Percentiles rank a stretch among this genome's conserved stretches.
These are phyloP conservation scores for Neofusicoccum umdonicola DNA, from an alignment of 2,329 filamentous ascomycete species.

Conservation along the genomic window DNA sequence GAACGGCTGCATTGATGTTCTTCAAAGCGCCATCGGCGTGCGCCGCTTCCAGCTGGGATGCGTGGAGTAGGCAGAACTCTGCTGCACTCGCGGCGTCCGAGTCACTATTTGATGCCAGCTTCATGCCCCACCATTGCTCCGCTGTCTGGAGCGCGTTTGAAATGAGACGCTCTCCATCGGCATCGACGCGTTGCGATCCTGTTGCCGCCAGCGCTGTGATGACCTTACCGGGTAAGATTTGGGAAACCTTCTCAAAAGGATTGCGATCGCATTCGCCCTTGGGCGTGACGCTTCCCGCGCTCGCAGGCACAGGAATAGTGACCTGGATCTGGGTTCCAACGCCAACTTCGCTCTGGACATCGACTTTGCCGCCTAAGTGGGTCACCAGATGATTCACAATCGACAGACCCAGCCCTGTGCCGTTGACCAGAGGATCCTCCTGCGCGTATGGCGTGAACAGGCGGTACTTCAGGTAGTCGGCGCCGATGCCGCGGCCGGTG, in stretches of 20 bases:
- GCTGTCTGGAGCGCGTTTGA: background rate
- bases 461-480: constrained; percentile 36
- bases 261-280: background rate
- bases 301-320: background rate
- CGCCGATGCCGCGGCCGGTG: constrained; percentile 40
- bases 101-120: background rate
- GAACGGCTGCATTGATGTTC: background rate
- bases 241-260: constrained; percentile 15
- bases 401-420: constrained; percentile 38
- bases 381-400: constrained; percentile 40
- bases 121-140: background rate
- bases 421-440: constrained; percentile 37
- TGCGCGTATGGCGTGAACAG: constrained; percentile 41
- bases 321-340: constrained; percentile 29
- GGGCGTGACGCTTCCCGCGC: background rate
- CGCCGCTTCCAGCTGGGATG: background rate
- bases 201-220: background rate
- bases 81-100: background rate
- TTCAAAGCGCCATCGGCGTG: background rate
- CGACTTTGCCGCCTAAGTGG: constrained; percentile 35
- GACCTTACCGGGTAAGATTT: too few relatives aligned
- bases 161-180: background rate
- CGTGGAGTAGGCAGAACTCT: background rate
- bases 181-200: background rate
- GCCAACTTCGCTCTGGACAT: constrained; percentile 35